Evolutionary conservation across 2,329 filamentous ascomycete genomes (phyloP).

Genomic region (Huntiella decipiens): DNA sequence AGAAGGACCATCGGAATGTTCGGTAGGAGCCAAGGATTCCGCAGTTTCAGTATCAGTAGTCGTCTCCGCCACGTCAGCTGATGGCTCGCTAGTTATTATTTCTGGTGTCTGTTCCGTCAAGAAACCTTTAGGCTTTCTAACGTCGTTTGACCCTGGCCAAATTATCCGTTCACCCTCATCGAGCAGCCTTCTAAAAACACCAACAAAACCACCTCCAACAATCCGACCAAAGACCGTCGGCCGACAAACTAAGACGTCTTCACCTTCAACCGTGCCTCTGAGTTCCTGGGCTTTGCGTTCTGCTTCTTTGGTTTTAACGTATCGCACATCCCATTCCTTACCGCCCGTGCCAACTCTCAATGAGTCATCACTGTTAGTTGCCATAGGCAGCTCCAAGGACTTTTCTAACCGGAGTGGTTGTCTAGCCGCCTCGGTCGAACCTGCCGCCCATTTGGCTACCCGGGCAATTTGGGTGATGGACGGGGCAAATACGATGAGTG

Average conservation of each 20-base stretch:
- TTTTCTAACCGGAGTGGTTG: slow-evolving; percentile 29
- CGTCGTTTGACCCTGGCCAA: background rate
- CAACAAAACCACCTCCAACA: slow-evolving; percentile 24
- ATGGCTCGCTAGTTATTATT: background rate
- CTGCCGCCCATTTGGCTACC: slow-evolving; percentile 29
- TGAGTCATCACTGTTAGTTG: slow-evolving; percentile 22
- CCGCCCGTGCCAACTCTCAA: slow-evolving; percentile 30
- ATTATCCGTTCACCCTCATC: slow-evolving; percentile 2
- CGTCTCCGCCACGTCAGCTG: background rate
- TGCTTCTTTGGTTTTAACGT: slow-evolving; percentile 17
- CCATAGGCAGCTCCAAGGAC: slow-evolving; percentile 36
- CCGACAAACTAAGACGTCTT: slow-evolving; percentile 22
- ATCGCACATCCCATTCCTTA: slow-evolving; percentile 44
- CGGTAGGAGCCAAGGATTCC: no score
- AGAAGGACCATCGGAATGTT: no score
- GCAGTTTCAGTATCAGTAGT: background rate
- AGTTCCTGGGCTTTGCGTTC: slow-evolving; percentile 6
- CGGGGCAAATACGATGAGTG: slow-evolving; percentile 53
- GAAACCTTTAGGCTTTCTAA: slow-evolving; percentile 1
- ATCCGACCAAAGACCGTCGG: slow-evolving; percentile 24
- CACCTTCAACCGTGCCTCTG: slow-evolving; percentile 13
- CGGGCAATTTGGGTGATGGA: slow-evolving; percentile 60
- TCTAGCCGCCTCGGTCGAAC: slow-evolving; percentile 2
- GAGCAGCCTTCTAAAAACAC: slow-evolving; percentile 20
- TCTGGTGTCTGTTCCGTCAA: background rate